Base-by-base conservation (phyloP, 2,329 filamentous ascomycete species). In the Fusarium sp. region DNA sequence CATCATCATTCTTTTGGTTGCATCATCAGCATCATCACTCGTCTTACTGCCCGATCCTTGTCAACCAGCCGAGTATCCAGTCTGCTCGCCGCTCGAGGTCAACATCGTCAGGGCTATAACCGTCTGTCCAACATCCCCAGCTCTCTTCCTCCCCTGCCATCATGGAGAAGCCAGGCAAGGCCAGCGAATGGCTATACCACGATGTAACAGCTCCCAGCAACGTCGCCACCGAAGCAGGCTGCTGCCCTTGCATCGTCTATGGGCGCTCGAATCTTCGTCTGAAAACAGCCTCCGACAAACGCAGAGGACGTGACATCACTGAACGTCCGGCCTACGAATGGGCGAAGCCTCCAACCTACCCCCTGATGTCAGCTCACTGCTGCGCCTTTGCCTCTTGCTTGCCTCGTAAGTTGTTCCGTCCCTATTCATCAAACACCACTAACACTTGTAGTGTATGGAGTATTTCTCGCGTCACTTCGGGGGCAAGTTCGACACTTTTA, bases 401-500 rank as follows among this genome's bases (percentile, higher is more conserved):
- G 10, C 78, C 79, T 27, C 68, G 78, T 80, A 66, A 47, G 73
- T 66, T 23, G 18, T 23, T 23, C 18, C 18, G 18, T 23, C 18
- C 15, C 43, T 34, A 3, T 2, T 15, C 18, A 13, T 27, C 34
- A 59, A 50, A 6, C 6, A 18, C 18, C 39, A 18, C 59, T 63
- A 39, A 52, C 36, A 41, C 10, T 3, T 43, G 8, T 46, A 82
- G 80, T 78, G 59, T 81, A 78, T 51, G 75, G 76, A 13, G 65
- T 60, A 39, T 59, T 78, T 7, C 39, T 81, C 9, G 65, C 70
- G n/a, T 68, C 60, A 12, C 66, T 81, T 11, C 80, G 81, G 54
- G 59, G 61, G 7, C 70, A 68, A 2, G 71, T 81, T 59, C 78
- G 80, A 23, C 43, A 71, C 3, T 74, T 78, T 34, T 82, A 81